A percentile compares a stretch with the other conserved stretches of the same genome.
These are phyloP conservation scores for Serendipita sp. DNA, from an alignment of 768 basidiomycete genomes.

Conservation along the genomic window DNA sequence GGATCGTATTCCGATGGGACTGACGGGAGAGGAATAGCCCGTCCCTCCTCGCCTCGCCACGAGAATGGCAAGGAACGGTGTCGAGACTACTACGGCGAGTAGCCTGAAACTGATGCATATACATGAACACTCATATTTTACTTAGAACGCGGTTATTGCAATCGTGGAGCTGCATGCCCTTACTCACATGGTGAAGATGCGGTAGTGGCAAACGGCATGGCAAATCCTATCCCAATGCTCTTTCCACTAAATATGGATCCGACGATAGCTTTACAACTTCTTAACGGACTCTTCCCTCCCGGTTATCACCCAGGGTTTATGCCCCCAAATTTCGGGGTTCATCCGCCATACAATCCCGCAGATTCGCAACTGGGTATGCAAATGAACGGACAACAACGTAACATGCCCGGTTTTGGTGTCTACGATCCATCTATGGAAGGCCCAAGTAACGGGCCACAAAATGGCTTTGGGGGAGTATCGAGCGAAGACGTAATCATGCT, in stretches of 20 bases:
- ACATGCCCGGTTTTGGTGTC: not conserved
- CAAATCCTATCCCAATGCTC: conserved; percentile 33
- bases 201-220: conserved; percentile 18
- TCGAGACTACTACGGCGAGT: conserved; percentile 85
- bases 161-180: conserved; percentile 76
- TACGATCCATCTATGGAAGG: not conserved
- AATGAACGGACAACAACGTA: not conserved
- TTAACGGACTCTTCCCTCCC: conserved; percentile 60
- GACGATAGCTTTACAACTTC: conserved; percentile 28
- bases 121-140: conserved; percentile 7
- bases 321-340: conserved; percentile 39
- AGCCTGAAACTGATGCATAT: conserved; percentile 1
- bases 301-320: conserved; percentile 20
- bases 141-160: conserved; percentile 80
- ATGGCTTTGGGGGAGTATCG: not conserved
- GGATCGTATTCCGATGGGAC: not conserved
- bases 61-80: conserved; percentile 61
- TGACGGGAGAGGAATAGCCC: conserved; percentile 6
- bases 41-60: too few relatives aligned
- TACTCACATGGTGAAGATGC: conserved; percentile 88
- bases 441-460: not conserved
- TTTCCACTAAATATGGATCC: conserved; percentile 19
- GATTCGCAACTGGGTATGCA: conserved; percentile 20
- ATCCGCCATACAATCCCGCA: conserved; percentile 11
- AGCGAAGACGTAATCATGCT: not conserved